Evolutionary conservation across 164 flowering plant genomes (phyloP).

Genomic region (Sextonia rubra): DNA sequence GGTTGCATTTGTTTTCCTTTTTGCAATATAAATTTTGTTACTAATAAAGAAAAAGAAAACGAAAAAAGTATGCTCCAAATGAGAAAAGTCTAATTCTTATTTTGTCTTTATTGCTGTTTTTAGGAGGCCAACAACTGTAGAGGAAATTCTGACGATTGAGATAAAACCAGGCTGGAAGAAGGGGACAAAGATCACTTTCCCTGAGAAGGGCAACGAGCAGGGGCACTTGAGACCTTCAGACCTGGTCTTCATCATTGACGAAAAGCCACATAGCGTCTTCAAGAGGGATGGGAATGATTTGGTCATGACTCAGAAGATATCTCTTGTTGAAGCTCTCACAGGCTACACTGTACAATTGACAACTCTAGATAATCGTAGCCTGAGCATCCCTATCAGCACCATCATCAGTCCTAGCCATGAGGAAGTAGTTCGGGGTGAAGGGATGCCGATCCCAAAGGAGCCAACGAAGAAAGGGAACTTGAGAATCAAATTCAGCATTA

Average conservation of each 20-base stretch:
- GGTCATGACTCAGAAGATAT: constrained; percentile 56
- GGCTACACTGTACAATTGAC: constrained; percentile 73
- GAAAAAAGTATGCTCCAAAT: too few relatives aligned
- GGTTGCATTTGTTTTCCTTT: too few relatives aligned
- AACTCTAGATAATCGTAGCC: constrained; percentile 69
- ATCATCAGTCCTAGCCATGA: constrained; percentile 64
- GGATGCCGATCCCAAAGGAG: constrained; percentile 90
- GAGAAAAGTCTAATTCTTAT: background rate
- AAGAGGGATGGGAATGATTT: constrained; percentile 92
- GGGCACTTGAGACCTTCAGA: constrained; percentile 74
- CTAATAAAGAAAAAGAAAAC: too few relatives aligned
- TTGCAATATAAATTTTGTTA: too few relatives aligned
- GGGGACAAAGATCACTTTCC: constrained; percentile 95
- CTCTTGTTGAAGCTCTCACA: constrained; percentile 79
- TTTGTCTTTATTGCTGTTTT: constrained; percentile 4
- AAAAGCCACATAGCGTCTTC: constrained; percentile 74
- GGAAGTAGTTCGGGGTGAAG: constrained; percentile 79
- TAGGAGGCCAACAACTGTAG: constrained; percentile 65
- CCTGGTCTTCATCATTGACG: constrained; percentile 81
- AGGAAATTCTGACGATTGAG: constrained; percentile 79
- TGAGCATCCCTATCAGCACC: constrained; percentile 52
- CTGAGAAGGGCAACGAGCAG: constrained; percentile 83
- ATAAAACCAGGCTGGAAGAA: constrained; percentile 96
- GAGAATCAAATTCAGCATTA: constrained; percentile 78
- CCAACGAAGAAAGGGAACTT: constrained; percentile 75